Conservation (phyloP, 179 eudicot species). For the Nepenthes alata region DNA sequence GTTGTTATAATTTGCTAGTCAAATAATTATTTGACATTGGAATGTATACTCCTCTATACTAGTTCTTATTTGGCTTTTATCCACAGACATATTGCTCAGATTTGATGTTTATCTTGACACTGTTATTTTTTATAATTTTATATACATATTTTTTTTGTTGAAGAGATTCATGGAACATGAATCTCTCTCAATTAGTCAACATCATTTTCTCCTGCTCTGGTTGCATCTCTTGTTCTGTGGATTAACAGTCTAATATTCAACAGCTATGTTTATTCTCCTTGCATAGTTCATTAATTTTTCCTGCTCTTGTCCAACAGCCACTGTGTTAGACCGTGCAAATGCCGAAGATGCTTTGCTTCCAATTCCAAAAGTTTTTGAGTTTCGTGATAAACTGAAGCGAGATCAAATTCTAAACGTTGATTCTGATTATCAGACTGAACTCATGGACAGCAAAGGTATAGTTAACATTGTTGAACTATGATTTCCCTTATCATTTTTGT, state of each 20-base stretch:
- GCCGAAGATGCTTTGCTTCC: slow-evolving; percentile 85
- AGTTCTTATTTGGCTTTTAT: too few relatives aligned
- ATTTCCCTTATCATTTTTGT: background rate
- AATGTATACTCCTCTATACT: too few relatives aligned
- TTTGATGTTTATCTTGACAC: too few relatives aligned
- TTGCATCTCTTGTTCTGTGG: background rate
- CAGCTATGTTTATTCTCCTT: background rate
- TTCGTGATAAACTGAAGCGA: slow-evolving; percentile 24
- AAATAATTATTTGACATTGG: too few relatives aligned
- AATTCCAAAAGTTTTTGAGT: slow-evolving; percentile 43
- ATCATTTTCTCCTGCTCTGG: too few relatives aligned
- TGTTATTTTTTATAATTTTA: too few relatives aligned
- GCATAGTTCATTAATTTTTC: slow-evolving; percentile 7
- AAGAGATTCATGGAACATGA: too few relatives aligned
- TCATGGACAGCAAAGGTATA: slow-evolving; percentile 37
- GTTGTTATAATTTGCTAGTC: too few relatives aligned
- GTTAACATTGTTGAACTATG: too few relatives aligned
- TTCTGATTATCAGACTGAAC: slow-evolving; percentile 10
- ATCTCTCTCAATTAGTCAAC: too few relatives aligned
- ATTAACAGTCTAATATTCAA: background rate
- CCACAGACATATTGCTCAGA: too few relatives aligned
- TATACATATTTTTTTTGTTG: too few relatives aligned
- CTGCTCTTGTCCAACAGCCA: slow-evolving; percentile 43
- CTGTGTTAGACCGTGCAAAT: slow-evolving; percentile 82
- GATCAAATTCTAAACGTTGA: slow-evolving; percentile 15